phyloP scores from a whole-genome alignment of 2,329 filamentous ascomycete genomes.

The Verticillium albo-atrum region DNA sequence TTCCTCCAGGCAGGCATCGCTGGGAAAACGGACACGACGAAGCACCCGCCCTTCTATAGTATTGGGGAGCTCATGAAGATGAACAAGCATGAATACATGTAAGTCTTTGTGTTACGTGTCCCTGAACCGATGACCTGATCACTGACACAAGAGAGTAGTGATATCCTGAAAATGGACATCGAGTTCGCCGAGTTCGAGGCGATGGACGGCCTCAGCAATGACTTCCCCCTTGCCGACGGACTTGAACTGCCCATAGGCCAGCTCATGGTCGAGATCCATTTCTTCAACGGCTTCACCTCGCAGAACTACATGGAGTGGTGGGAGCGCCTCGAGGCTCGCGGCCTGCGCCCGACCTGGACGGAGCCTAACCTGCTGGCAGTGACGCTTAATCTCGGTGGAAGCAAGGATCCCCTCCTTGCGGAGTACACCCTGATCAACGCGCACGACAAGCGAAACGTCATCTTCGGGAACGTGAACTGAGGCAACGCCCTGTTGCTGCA shows the following conservation, averaged over 20 bases:
- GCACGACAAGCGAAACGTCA: slow-evolving; percentile 10
- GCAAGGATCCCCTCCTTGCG: slow-evolving; percentile 12
- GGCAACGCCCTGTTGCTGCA: neutral
- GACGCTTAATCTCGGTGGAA: slow-evolving; percentile 8
- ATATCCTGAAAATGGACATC: slow-evolving; percentile 36
- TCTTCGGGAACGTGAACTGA: slow-evolving; percentile 5
- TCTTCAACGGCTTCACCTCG: slow-evolving; percentile 7
- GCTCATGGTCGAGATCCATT: slow-evolving; percentile 15
- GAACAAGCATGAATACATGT: slow-evolving; percentile 32
- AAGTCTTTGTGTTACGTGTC: neutral
- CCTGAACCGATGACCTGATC: too few relatives aligned
- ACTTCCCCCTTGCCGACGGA: slow-evolving; percentile 12
- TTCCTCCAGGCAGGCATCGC: slow-evolving; percentile 27
- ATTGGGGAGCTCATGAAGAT: slow-evolving; percentile 30
- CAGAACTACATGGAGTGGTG: slow-evolving; percentile 16
- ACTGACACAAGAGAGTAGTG: slow-evolving; percentile 12
- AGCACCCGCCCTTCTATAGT: slow-evolving; percentile 23
- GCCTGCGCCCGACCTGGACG: slow-evolving; percentile 17
- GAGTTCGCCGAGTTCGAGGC: slow-evolving; percentile 29
- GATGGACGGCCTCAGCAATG: slow-evolving; percentile 17
- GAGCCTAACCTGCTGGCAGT: slow-evolving; percentile 17
- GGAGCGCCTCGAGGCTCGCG: slow-evolving; percentile 16
- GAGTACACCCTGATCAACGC: slow-evolving; percentile 19
- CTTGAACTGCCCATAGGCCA: slow-evolving; percentile 14
- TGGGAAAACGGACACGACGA: slow-evolving; percentile 18